Conservation (phyloP, 768 basidiomycete species). For the Dentipellis fragilis region DNA sequence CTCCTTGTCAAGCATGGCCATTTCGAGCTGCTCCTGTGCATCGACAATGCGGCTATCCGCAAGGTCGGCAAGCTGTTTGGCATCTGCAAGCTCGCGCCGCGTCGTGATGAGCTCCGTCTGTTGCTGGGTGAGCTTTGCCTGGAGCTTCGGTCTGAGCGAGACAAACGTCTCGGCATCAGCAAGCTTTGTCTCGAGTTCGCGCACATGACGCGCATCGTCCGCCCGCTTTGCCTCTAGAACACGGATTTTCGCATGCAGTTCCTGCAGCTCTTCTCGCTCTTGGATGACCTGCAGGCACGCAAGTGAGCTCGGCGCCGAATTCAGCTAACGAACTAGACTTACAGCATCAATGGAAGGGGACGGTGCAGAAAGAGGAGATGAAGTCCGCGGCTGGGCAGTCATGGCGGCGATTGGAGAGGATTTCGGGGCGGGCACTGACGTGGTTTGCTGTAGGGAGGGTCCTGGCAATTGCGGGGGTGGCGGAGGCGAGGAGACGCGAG, state of each 20-base stretch:
- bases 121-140: conserved; percentile 74
- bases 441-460: neutral
- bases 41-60: conserved; percentile 66
- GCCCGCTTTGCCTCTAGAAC: conserved; percentile 80
- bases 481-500: conserved; percentile 26
- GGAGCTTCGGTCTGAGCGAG: conserved; percentile 79
- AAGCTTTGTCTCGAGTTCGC: conserved; percentile 77
- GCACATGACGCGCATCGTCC: conserved; percentile 78
- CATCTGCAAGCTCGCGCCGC: conserved; percentile 68
- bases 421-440: conserved; percentile 3
- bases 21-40: conserved; percentile 84
- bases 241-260: conserved; percentile 73
- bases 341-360: conserved; percentile 2
- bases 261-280: conserved; percentile 46
- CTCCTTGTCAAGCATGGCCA: conserved; percentile 92
- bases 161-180: conserved; percentile 79
- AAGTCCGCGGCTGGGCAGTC: conserved; percentile 5
- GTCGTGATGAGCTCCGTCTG: conserved; percentile 72
- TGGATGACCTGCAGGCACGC: neutral
- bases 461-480: conserved; percentile 4
- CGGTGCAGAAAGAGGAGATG: neutral
- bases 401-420: conserved; percentile 8
- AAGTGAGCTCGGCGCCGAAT: neutral
- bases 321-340: neutral
- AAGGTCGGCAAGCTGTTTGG: conserved; percentile 63